Percentiles rank a stretch among this genome's conserved stretches.
Conservation (phyloP, 345 rosid genomes). For the Rhodamnia rubescens region DNA sequence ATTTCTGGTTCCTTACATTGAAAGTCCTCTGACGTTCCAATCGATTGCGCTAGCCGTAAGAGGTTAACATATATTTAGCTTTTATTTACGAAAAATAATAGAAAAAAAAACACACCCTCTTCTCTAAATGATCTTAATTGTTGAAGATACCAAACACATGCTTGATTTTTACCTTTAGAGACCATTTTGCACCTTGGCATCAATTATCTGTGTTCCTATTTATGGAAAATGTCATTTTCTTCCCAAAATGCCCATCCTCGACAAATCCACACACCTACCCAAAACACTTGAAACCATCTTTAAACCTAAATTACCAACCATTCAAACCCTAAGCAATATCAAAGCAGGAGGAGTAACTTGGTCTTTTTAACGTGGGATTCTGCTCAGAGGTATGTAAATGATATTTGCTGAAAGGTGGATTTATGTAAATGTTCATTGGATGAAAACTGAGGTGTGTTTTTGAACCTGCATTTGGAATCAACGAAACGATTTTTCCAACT, state of each 20-base stretch:
- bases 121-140: background rate
- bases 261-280: background rate
- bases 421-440: background rate
- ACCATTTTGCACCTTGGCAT: background rate
- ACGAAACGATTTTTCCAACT: background rate
- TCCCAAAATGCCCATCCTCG: background rate
- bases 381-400: background rate
- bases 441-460: background rate
- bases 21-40: background rate
- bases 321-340: background rate
- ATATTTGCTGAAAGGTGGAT: background rate
- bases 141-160: background rate
- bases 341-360: background rate
- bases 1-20: too few species aligned
- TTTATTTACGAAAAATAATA: background rate
- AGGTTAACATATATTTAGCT: background rate
- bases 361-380: background rate
- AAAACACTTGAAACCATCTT: background rate
- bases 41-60: background rate
- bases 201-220: background rate
- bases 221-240: background rate
- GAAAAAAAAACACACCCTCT: background rate
- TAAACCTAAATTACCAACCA: background rate
- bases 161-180: background rate
- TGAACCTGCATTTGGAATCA: background rate